Conservation (phyloP, 768 basidiomycete species). For the Tubosaeta brunneosetosa region DNA sequence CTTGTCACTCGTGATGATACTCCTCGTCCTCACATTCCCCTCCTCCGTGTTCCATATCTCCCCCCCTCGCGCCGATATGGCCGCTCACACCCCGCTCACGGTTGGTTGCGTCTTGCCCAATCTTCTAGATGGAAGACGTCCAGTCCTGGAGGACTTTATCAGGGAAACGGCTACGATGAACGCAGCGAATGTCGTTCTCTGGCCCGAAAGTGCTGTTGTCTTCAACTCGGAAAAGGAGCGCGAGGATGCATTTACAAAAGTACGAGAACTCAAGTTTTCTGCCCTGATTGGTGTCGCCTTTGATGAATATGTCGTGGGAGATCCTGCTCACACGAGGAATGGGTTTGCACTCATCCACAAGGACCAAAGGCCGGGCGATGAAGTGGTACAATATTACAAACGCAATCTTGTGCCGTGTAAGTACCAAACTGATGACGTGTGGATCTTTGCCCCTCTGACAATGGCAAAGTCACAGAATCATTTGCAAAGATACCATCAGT, state of each 20-base stretch:
- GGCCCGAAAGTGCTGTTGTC: slow-evolving; percentile 76
- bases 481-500: slow-evolving; percentile 54
- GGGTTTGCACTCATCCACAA: slow-evolving; percentile 57
- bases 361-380: slow-evolving; percentile 31
- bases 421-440: slow-evolving; percentile 23
- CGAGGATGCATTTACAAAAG: slow-evolving; percentile 41
- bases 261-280: slow-evolving; percentile 31
- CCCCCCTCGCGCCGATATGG: slow-evolving; percentile 35
- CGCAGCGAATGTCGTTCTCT: slow-evolving; percentile 56
- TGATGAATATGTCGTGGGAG: slow-evolving; percentile 50
- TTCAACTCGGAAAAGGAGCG: slow-evolving; percentile 53
- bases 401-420: slow-evolving; percentile 72
- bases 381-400: slow-evolving; percentile 63
- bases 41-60: slow-evolving; percentile 43
- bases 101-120: slow-evolving; percentile 69
- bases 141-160: slow-evolving; percentile 59
- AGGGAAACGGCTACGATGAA: slow-evolving; percentile 46
- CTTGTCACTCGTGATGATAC: slow-evolving; percentile 35
- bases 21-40: slow-evolving; percentile 50
- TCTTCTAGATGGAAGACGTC: slow-evolving; percentile 37
- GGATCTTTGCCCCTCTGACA: not conserved
- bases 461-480: slow-evolving; percentile 66
- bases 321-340: slow-evolving; percentile 44
- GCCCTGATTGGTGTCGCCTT: slow-evolving; percentile 67
- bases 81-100: slow-evolving; percentile 47